These are phyloP conservation scores for Physaria fendleri DNA, from an alignment of 345 rosid genomes.

Conservation along the genomic window DNA sequence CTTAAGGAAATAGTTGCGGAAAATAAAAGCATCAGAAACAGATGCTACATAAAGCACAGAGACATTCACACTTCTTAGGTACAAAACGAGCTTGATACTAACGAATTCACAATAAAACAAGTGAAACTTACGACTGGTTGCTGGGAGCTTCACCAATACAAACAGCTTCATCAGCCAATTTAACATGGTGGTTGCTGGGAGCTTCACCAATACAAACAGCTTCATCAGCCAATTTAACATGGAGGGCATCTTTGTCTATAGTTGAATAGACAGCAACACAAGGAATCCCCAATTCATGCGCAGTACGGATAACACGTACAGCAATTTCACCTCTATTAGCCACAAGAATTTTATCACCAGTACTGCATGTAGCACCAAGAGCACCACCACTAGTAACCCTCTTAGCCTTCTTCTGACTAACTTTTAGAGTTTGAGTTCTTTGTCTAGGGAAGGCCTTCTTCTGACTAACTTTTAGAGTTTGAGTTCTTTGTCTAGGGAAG, in stretches of 20 bases:
- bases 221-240: slow-evolving; percentile 91
- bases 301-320: slow-evolving; percentile 88
- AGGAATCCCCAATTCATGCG: slow-evolving; percentile 95
- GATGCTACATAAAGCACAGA: too few relatives aligned
- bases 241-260: slow-evolving; percentile 92
- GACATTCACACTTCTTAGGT: too few relatives aligned
- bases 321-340: slow-evolving; percentile 98
- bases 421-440: slow-evolving; percentile 30
- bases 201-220: slow-evolving; percentile 99
- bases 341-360: slow-evolving; percentile 79
- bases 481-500: slow-evolving; percentile 49
- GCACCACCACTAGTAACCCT: slow-evolving; percentile 48
- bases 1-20: too few relatives aligned
- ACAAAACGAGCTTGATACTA: too few relatives aligned
- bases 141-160: slow-evolving; percentile 99
- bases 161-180: slow-evolving; percentile 91
- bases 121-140: too few relatives aligned
- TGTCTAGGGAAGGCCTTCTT: slow-evolving; percentile 47
- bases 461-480: slow-evolving; percentile 27
- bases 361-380: slow-evolving; percentile 49
- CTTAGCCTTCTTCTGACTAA: slow-evolving; percentile 32
- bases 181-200: slow-evolving; percentile 91
- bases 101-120: too few relatives aligned
- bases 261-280: slow-evolving; percentile 98
- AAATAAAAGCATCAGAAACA: too few relatives aligned